phyloP scores from a whole-genome alignment of 345 rosid genomes.

The Odontarrhena argentea region DNA sequence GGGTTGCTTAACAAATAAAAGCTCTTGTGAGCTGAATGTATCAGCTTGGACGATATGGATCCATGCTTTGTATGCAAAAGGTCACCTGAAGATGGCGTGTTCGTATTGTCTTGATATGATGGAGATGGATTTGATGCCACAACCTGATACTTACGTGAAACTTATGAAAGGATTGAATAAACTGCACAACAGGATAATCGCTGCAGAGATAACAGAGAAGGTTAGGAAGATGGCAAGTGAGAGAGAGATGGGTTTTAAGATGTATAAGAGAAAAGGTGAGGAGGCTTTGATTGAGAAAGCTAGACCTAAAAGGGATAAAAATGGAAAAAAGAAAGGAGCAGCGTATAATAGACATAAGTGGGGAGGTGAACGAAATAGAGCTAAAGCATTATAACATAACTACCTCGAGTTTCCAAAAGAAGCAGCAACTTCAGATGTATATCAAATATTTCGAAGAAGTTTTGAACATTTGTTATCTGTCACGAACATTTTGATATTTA shows the following conservation, averaged over 20 bases:
- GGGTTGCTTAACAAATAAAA: conserved; percentile 67
- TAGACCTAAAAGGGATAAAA: conserved; percentile 54
- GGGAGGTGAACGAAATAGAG: conserved; percentile 30
- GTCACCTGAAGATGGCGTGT: conserved; percentile 88
- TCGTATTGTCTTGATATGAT: conserved; percentile 87
- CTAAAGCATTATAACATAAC: conserved; percentile 25
- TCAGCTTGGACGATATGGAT: conserved; percentile 93
- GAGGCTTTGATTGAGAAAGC: conserved; percentile 66
- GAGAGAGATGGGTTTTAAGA: conserved; percentile 75
- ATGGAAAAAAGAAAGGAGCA: conserved; percentile 65
- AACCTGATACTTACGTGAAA: conserved; percentile 83
- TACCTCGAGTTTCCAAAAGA: conserved; percentile 1
- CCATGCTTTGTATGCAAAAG: conserved; percentile 78
- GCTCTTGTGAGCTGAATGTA: conserved; percentile 64
- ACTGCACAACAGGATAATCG: conserved; percentile 71
- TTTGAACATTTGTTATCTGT: too few species aligned
- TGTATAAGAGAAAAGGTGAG: conserved; percentile 92
- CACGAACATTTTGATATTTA: too few species aligned
- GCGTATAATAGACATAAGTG: conserved; percentile 44
- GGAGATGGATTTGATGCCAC: conserved; percentile 83
- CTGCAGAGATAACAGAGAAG: conserved; percentile 87
- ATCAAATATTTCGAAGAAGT: too few species aligned
- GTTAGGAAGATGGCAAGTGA: conserved; percentile 91
- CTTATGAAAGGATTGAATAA: conserved; percentile 81
- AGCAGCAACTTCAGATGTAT: not conserved